Evolutionary conservation across 73 alveolate species (phyloP).

Genomic region (Paramecium biaurelia): DNA sequence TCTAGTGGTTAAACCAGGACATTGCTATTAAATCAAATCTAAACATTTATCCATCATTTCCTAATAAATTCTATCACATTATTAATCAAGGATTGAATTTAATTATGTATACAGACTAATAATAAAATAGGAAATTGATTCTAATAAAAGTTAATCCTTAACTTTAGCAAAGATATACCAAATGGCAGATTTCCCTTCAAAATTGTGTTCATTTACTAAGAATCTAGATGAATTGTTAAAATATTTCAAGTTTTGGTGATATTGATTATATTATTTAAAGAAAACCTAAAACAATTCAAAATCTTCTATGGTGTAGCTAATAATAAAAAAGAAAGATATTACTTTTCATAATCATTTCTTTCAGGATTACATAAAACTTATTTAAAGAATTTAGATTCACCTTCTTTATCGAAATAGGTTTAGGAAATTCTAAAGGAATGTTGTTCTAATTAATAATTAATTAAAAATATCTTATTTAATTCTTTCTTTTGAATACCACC

Average conservation of each 20-base stretch:
- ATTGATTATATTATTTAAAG: background rate
- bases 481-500: constrained; percentile 25
- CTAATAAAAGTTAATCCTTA: background rate
- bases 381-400: background rate
- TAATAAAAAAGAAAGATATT: background rate
- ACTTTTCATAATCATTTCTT: constrained; percentile 3
- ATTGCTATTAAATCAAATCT: background rate
- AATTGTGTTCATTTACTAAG: background rate
- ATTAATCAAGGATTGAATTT: background rate
- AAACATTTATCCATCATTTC: constrained; percentile 52
- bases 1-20: constrained; percentile 29
- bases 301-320: constrained; percentile 25
- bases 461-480: background rate
- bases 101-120: background rate
- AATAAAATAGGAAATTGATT: background rate
- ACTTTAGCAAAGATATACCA: constrained; percentile 26
- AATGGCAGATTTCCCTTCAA: constrained; percentile 21
- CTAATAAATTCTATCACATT: background rate
- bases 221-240: background rate
- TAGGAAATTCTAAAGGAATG: background rate
- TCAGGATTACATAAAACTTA: background rate
- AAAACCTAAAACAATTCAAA: constrained; percentile 6
- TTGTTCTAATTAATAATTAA: background rate
- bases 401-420: background rate
- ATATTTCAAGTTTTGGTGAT: background rate